A percentile compares a stretch with the other conserved stretches of the same genome.
These are phyloP conservation scores for Phalaenopsis hybrid DNA, from an alignment of 116 monocot genomes.

Conservation along the genomic window DNA sequence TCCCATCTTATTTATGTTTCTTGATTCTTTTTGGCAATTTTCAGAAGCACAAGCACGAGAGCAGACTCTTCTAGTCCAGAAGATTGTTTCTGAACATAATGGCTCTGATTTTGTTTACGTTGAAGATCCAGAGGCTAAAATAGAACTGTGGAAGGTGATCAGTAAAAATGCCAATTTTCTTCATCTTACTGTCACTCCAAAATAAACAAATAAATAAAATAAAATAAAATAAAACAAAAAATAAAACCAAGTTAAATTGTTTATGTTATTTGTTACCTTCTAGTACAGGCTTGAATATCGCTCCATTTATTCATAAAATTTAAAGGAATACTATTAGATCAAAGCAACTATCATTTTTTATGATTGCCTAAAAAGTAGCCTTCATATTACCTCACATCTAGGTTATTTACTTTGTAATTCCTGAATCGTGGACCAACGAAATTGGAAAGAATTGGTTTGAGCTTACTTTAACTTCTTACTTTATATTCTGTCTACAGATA, in stretches of 20 bases:
- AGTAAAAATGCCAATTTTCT: neutral
- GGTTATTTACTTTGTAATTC: neutral
- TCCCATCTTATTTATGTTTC: neutral
- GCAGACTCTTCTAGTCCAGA: constrained; percentile 79
- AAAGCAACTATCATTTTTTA: neutral
- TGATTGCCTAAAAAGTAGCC: neutral
- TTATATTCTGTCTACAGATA: constrained; percentile 30
- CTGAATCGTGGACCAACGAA: neutral
- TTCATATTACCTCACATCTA: neutral
- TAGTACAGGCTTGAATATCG: too few relatives aligned
- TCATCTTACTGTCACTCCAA: neutral
- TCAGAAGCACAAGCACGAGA: constrained; percentile 95
- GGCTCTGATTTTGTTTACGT: constrained; percentile 93
- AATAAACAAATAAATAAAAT: neutral
- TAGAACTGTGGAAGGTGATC: constrained; percentile 85
- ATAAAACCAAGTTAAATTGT: neutral
- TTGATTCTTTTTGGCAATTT: constrained; percentile 3
- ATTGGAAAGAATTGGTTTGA: neutral
- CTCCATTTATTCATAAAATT: too few relatives aligned
- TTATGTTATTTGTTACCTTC: too few relatives aligned
- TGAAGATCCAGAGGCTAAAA: constrained; percentile 77
- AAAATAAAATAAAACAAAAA: neutral
- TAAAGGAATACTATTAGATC: neutral
- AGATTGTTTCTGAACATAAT: constrained; percentile 80
- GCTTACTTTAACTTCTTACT: neutral